Conservation (phyloP, 495 filamentous ascomycete species). For the Penicillium paradoxum region DNA sequence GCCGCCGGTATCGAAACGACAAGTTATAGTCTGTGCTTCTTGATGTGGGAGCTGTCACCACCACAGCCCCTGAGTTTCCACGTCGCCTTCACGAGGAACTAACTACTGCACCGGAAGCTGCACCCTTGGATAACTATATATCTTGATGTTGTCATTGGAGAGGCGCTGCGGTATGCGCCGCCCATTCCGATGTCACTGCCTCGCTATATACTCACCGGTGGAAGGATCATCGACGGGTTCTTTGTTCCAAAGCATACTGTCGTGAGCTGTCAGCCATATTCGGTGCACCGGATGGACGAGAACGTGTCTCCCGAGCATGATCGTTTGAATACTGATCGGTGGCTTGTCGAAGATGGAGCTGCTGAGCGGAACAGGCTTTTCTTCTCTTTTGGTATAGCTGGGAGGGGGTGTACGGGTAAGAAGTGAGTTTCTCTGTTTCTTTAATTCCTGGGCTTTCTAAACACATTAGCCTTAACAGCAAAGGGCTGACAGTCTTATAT, state of each 20-base stretch:
- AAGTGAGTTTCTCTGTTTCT: constrained; percentile 28
- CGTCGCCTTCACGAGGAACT: constrained; percentile 46
- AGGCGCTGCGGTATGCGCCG: constrained; percentile 54
- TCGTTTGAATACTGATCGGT: constrained; percentile 57
- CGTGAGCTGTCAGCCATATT: constrained; percentile 63
- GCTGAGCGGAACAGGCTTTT: constrained; percentile 39
- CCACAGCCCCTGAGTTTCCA: constrained; percentile 45
- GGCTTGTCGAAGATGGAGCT: constrained; percentile 49
- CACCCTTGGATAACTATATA: constrained; percentile 48
- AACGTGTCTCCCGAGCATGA: constrained; percentile 52
- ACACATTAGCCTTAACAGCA: too few species aligned
- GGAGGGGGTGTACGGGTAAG: constrained; percentile 42
- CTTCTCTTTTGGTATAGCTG: constrained; percentile 42
- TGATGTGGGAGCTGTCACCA: constrained; percentile 63
- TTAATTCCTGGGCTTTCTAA: too few species aligned
- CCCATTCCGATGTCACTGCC: constrained; percentile 65
- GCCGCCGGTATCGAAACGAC: constrained; percentile 65
- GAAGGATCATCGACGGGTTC: constrained; percentile 31
- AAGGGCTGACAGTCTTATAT: too few species aligned
- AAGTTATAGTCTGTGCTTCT: constrained; percentile 58
- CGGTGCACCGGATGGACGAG: constrained; percentile 56
- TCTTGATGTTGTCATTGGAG: constrained; percentile 58
- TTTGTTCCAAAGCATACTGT: constrained; percentile 56
- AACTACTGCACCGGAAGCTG: constrained; percentile 9
- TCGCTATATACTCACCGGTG: constrained; percentile 50